Percentiles rank a stretch among this genome's conserved stretches.
phyloP scores from a whole-genome alignment of 768 basidiomycete genomes.

The Mycena albidolilacea region DNA sequence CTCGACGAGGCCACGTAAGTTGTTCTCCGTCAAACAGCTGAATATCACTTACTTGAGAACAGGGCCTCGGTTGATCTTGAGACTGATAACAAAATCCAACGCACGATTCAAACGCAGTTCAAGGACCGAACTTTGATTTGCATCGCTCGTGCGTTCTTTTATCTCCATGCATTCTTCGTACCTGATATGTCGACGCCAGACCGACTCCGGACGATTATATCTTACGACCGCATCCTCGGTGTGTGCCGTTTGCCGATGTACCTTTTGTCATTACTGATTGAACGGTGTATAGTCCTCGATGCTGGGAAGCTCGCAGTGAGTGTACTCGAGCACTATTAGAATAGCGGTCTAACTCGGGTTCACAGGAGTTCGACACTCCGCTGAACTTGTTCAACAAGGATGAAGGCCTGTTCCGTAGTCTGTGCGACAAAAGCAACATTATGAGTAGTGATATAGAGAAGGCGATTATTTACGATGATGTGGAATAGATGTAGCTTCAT shows the following conservation, averaged over 20 bases:
- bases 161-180: no score
- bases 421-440: conserved; percentile 72
- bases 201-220: conserved; percentile 82
- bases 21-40: neutral
- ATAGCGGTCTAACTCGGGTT: neutral
- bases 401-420: conserved; percentile 69
- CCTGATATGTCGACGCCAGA: no score
- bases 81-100: conserved; percentile 66
- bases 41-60: neutral
- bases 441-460: conserved; percentile 60
- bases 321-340: conserved; percentile 31
- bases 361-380: conserved; percentile 73
- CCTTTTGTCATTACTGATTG: neutral
- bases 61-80: conserved; percentile 82
- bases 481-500: no score
- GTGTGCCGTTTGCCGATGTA: neutral
- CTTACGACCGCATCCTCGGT: conserved; percentile 76
- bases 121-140: conserved; percentile 80
- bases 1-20: conserved; percentile 82
- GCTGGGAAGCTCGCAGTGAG: conserved; percentile 69
- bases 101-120: conserved; percentile 76
- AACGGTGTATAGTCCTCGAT: conserved; percentile 62
- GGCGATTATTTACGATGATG: conserved; percentile 24
- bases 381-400: conserved; percentile 59
- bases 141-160: conserved; percentile 70